A percentile compares a stretch with the other conserved stretches of the same genome.
phyloP scores from a whole-genome alignment of 257 asterid genomes.

The Jacaranda mimosifolia region DNA sequence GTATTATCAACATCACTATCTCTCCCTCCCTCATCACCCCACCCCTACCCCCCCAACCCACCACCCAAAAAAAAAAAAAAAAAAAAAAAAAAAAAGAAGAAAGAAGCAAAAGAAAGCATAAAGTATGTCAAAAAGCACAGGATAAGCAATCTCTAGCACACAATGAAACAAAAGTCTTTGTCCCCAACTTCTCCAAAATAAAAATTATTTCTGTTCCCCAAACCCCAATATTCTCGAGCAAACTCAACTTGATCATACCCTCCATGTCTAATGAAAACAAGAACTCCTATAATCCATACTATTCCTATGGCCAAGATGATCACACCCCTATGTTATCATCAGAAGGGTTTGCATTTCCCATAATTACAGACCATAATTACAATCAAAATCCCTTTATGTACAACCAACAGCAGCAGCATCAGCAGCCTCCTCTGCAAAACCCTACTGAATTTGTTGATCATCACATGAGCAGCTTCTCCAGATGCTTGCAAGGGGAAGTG shows the following conservation, averaged over 20 bases:
- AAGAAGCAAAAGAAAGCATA: constrained; percentile 32
- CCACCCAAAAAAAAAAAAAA: too few species aligned
- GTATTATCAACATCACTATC: constrained; percentile 37
- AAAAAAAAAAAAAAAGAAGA: constrained; percentile 28
- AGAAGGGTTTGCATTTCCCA: constrained; percentile 58
- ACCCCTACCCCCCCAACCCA: too few species aligned
- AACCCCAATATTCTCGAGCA: constrained; percentile 14
- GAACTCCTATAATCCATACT: constrained; percentile 30
- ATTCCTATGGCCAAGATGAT: constrained; percentile 43
- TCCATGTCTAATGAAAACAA: constrained; percentile 62
- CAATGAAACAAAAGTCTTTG: constrained; percentile 38
- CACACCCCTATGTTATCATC: constrained; percentile 17
- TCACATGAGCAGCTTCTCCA: constrained; percentile 57
- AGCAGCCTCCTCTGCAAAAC: constrained; percentile 37
- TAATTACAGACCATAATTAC: constrained; percentile 38
- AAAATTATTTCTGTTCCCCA: constrained; percentile 10
- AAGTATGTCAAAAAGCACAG: constrained; percentile 45
- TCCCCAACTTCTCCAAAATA: constrained; percentile 32
- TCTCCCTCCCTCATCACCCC: constrained; percentile 35
- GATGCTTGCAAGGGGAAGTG: constrained; percentile 54
- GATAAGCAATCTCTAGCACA: constrained; percentile 40
- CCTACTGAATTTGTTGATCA: constrained; percentile 43
- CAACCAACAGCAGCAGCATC: constrained; percentile 37
- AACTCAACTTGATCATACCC: neutral
- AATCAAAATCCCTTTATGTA: constrained; percentile 38